Evolutionary conservation across 371 early-diverging fungal genomes (phyloP).

Genomic region (Chytridiales sp.): DNA sequence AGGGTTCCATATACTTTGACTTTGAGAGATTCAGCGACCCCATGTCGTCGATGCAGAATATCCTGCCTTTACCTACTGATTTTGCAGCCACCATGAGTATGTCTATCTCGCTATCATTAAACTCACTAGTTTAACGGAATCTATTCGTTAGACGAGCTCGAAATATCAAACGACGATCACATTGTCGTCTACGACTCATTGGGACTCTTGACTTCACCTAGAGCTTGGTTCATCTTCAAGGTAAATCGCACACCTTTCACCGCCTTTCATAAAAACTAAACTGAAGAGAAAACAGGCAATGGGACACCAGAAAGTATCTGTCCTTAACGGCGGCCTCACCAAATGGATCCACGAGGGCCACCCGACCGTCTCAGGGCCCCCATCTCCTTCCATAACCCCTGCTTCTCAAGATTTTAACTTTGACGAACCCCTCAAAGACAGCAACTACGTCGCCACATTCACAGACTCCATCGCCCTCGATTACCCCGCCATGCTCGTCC

Average conservation of each 20-base stretch:
- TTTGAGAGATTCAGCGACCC: conserved; percentile 29
- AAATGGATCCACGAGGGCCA: conserved; percentile 66
- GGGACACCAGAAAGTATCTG: conserved; percentile 77
- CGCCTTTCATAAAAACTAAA: conserved; percentile 2
- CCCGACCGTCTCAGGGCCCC: conserved; percentile 44
- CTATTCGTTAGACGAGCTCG: conserved; percentile 28
- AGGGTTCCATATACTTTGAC: conserved; percentile 39
- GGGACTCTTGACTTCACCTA: conserved; percentile 37
- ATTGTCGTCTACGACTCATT: conserved; percentile 43
- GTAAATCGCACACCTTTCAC: conserved; percentile 23
- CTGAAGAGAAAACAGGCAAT: conserved; percentile 54
- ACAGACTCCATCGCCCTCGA: conserved; percentile 14
- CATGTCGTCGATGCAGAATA: conserved; percentile 26
- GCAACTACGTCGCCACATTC: background rate
- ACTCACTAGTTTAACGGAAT: background rate
- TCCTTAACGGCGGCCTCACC: conserved; percentile 83
- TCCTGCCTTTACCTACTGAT: conserved; percentile 27
- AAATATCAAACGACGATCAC: conserved; percentile 33
- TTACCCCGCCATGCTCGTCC: conserved; percentile 21
- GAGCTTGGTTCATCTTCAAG: conserved; percentile 43
- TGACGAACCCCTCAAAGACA: conserved; percentile 1
- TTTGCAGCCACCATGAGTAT: conserved; percentile 37
- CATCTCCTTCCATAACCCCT: too few species aligned
- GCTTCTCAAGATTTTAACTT: too few species aligned
- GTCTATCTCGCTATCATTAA: background rate